Evolutionary conservation across 2,329 filamentous ascomycete genomes (phyloP).

Genomic region (Sporothrix curviconia): DNA sequence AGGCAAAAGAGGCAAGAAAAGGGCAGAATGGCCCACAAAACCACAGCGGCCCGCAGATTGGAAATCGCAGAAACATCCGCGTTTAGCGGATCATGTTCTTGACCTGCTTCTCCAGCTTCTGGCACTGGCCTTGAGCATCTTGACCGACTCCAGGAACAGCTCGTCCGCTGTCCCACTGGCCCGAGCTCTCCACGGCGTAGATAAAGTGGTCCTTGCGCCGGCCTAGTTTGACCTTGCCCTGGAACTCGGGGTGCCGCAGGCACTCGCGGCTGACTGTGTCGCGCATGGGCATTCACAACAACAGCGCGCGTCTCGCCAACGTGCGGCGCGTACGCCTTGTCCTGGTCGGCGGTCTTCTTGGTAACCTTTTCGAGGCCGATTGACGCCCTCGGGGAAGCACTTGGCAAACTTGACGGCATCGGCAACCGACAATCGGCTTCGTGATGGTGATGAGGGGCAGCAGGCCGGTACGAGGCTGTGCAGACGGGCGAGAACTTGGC

Average conservation of each 20-base stretch:
- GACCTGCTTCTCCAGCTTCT: conserved; percentile 64
- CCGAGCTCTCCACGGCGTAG: conserved; percentile 89
- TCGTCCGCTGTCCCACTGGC: conserved; percentile 92
- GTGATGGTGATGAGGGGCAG: conserved; percentile 81
- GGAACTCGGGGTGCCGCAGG: conserved; percentile 84
- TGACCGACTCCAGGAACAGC: conserved; percentile 84
- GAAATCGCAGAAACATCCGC: background rate
- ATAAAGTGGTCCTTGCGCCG: conserved; percentile 93
- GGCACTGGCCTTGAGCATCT: conserved; percentile 75
- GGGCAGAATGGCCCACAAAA: too few species aligned
- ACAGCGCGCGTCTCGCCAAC: conserved; percentile 82
- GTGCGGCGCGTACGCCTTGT: conserved; percentile 64
- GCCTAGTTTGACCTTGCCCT: conserved; percentile 90
- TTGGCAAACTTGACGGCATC: conserved; percentile 84
- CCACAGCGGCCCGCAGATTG: too few species aligned
- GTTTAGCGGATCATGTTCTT: conserved; percentile 51
- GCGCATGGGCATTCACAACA: conserved; percentile 77
- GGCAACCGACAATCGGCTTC: conserved; percentile 72
- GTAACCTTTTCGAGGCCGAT: conserved; percentile 73
- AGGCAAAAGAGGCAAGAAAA: background rate
- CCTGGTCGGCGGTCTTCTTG: conserved; percentile 53
- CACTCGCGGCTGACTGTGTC: conserved; percentile 95
- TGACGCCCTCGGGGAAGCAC: conserved; percentile 85
- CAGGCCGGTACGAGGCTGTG: conserved; percentile 85
- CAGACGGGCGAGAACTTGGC: conserved; percentile 96